phyloP scores from a whole-genome alignment of 176 grass and related monocot genomes.

The Chrysopogon serrulatus region DNA sequence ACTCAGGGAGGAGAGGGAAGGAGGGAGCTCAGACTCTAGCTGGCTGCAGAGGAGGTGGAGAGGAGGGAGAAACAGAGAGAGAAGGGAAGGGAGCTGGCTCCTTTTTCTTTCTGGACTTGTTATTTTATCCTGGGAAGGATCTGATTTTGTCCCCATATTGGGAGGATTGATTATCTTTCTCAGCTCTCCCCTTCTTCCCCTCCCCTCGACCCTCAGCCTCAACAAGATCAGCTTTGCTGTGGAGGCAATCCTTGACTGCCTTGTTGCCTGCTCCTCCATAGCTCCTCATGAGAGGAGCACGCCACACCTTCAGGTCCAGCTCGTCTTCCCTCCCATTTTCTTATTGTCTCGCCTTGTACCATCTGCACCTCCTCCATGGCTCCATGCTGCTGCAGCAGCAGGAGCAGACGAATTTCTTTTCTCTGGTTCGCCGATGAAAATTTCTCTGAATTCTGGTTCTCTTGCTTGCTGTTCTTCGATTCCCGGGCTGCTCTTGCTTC shows the following conservation, averaged over 20 bases:
- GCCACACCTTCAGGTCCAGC: constrained; percentile 34
- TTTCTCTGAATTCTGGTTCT: constrained; percentile 23
- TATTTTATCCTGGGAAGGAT: constrained; percentile 56
- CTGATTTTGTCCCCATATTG: constrained; percentile 64
- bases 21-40: too few relatives aligned
- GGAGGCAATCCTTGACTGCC: constrained; percentile 8
- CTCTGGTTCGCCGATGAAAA: neutral
- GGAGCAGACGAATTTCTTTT: neutral
- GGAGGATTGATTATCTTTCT: constrained; percentile 56
- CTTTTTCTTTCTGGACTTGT: neutral
- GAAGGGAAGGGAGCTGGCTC: neutral
- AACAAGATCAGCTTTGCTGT: constrained; percentile 32
- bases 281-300: constrained; percentile 28
- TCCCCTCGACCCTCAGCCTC: neutral
- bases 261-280: neutral
- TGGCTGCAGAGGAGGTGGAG: too few relatives aligned
- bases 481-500: neutral
- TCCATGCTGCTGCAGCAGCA: neutral
- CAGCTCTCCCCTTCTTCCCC: neutral
- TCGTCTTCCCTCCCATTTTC: constrained; percentile 40
- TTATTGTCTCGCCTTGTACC: constrained; percentile 27
- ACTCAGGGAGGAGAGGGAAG: neutral
- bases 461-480: neutral
- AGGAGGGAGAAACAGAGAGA: neutral
- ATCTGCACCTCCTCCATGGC: neutral